These are phyloP conservation scores for Cladosporium sphaerospermum DNA, from an alignment of 2,329 filamentous ascomycete genomes.

Conservation along the genomic window DNA sequence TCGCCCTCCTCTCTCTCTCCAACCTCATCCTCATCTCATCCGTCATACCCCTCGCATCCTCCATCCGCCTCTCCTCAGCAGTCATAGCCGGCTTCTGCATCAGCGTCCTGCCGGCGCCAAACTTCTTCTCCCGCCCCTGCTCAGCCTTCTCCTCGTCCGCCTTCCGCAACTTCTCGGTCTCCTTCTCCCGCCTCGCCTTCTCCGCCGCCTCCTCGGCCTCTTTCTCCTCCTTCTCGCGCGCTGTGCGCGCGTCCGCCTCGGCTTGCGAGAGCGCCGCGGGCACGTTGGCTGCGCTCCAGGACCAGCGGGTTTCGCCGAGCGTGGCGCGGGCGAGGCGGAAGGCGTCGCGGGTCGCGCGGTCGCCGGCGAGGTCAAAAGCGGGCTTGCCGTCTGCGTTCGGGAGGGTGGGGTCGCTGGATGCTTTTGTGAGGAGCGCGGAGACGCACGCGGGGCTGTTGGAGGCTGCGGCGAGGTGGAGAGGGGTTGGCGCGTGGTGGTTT, in stretches of 20 bases:
- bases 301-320: slow-evolving; percentile 67
- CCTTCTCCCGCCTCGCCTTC: slow-evolving; percentile 60
- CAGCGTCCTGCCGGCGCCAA: slow-evolving; percentile 44
- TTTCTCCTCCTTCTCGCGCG: slow-evolving; percentile 63
- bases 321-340: slow-evolving; percentile 83
- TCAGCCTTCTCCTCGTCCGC: slow-evolving; percentile 57
- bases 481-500: slow-evolving; percentile 74
- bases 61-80: slow-evolving; percentile 72
- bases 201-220: slow-evolving; percentile 58
- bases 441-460: slow-evolving; percentile 76
- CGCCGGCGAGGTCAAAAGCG: slow-evolving; percentile 79
- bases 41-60: slow-evolving; percentile 77
- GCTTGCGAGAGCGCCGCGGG: slow-evolving; percentile 63
- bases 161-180: slow-evolving; percentile 64
- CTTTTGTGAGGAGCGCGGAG: slow-evolving; percentile 67
- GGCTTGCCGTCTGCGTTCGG: slow-evolving; percentile 72
- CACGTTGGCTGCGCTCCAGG: slow-evolving; percentile 72
- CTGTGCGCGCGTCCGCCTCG: slow-evolving; percentile 64
- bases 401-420: slow-evolving; percentile 64
- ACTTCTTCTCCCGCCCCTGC: slow-evolving; percentile 45
- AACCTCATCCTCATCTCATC: slow-evolving; percentile 78
- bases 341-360: slow-evolving; percentile 78
- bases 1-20: slow-evolving; percentile 81
- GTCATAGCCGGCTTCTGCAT: slow-evolving; percentile 58
- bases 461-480: slow-evolving; percentile 78